These are phyloP conservation scores for Solanum megistacrolobum DNA, from an alignment of 257 asterid genomes.

Conservation along the genomic window DNA sequence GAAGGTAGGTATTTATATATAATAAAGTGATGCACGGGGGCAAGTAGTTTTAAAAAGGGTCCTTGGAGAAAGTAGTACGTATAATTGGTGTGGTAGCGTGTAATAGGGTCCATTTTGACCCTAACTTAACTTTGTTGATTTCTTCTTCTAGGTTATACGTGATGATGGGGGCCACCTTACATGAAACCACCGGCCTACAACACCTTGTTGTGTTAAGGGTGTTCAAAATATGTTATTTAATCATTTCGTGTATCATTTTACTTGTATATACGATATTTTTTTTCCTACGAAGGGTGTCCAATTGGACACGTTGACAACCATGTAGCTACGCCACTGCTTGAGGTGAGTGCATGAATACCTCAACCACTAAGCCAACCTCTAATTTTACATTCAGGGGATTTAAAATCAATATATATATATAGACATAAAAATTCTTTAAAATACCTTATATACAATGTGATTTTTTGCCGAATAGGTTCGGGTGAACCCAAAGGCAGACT, in stretches of 20 bases:
- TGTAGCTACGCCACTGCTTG: not conserved
- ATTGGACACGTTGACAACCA: not conserved
- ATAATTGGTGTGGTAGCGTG: not conserved
- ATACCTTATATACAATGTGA: not conserved
- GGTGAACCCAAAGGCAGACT: no score
- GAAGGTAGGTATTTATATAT: not conserved
- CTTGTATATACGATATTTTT: no score
- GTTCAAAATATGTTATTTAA: not conserved
- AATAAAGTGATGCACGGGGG: not conserved
- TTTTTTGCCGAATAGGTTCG: not conserved
- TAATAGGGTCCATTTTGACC: not conserved
- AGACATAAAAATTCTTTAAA: no score
- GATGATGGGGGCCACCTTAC: not conserved
- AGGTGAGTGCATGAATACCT: not conserved
- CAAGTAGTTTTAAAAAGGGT: not conserved
- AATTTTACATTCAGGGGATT: no score
- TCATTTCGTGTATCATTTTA: no score
- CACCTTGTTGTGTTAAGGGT: no score
- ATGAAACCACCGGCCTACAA: no score
- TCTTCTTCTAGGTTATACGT: not conserved
- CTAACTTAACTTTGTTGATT: not conserved
- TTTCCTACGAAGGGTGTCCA: not conserved
- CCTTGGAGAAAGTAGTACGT: not conserved
- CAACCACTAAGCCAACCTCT: not conserved
- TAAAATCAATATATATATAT: no score